Evolutionary conservation across 139 green algal species (phyloP).

Genomic region (Picochlorum sp.): DNA sequence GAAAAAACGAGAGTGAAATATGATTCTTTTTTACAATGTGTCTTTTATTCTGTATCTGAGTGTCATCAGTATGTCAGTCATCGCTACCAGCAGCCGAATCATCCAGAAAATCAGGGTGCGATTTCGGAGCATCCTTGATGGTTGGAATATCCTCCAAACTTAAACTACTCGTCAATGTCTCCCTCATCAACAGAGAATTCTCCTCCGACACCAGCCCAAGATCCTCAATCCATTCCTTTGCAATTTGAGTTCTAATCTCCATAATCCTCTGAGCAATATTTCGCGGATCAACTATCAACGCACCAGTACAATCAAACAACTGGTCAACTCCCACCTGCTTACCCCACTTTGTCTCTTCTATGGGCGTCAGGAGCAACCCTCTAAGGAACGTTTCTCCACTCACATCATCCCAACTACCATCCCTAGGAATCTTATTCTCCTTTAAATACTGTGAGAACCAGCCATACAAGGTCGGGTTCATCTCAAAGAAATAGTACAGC

Average conservation of each 20-base stretch:
- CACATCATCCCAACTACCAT: conserved; percentile 72
- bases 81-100: conserved; percentile 16
- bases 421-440: conserved; percentile 53
- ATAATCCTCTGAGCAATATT: conserved; percentile 78
- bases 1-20: neutral
- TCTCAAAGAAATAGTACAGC: conserved; percentile 58
- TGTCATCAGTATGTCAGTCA: conserved; percentile 6
- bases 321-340: conserved; percentile 2
- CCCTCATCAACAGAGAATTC: conserved; percentile 46
- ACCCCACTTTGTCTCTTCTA: conserved; percentile 41
- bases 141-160: conserved; percentile 4
- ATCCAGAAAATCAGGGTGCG: neutral
- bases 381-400: conserved; percentile 72
- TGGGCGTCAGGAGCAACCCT: conserved; percentile 55
- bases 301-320: conserved; percentile 7
- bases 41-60: conserved; percentile 5
- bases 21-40: conserved; percentile 6
- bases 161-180: conserved; percentile 25
- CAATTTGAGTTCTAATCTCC: conserved; percentile 63
- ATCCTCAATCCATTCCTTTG: conserved; percentile 72
- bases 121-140: neutral
- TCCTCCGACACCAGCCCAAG: conserved; percentile 46
- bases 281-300: conserved; percentile 57
- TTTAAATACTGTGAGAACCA: conserved; percentile 42
- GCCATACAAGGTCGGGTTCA: conserved; percentile 29